Conservation (phyloP, 495 filamentous ascomycete species). For the Podospora pseudocomata region DNA sequence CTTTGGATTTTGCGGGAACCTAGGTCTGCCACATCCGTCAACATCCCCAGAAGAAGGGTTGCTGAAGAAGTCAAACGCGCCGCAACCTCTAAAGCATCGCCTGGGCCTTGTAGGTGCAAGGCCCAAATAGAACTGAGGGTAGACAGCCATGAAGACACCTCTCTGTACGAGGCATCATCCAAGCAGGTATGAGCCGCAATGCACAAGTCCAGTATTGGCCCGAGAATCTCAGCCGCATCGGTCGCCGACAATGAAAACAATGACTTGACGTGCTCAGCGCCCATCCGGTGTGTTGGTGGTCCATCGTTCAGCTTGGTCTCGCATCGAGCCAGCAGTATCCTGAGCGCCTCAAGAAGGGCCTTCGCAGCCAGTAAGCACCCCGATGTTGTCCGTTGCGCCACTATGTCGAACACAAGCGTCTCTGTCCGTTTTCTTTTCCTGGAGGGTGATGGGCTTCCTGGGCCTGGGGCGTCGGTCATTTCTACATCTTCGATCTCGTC, state of each 20-base stretch:
- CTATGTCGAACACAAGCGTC: conserved; percentile 28
- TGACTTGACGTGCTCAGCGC: conserved; percentile 47
- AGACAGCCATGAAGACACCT: conserved; percentile 39
- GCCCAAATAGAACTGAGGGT: conserved; percentile 40
- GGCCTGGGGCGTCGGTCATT: conserved; percentile 26
- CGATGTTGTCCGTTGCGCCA: conserved; percentile 28
- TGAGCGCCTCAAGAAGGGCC: conserved; percentile 38
- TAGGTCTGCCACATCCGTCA: conserved; percentile 29
- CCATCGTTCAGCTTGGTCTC: conserved; percentile 16
- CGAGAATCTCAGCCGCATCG: conserved; percentile 38
- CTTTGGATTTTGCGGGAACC: conserved; percentile 12
- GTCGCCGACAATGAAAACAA: conserved; percentile 41
- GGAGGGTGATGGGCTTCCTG: conserved; percentile 16
- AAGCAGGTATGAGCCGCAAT: conserved; percentile 27
- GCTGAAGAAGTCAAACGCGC: conserved; percentile 33
- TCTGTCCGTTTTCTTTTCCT: conserved; percentile 38
- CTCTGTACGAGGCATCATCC: conserved; percentile 16
- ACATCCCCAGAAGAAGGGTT: conserved; percentile 33
- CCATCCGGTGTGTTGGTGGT: conserved; percentile 33
- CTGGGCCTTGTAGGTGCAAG: conserved; percentile 38
- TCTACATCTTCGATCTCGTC: conserved; percentile 26
- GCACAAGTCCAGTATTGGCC: conserved; percentile 38
- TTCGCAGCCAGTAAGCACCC: conserved; percentile 40
- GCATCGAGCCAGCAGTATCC: conserved; percentile 33
- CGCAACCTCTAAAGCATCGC: conserved; percentile 41